These are phyloP conservation scores for Phytophthora megakarya DNA, from an alignment of 352 stramenopile species.

Conservation along the genomic window DNA sequence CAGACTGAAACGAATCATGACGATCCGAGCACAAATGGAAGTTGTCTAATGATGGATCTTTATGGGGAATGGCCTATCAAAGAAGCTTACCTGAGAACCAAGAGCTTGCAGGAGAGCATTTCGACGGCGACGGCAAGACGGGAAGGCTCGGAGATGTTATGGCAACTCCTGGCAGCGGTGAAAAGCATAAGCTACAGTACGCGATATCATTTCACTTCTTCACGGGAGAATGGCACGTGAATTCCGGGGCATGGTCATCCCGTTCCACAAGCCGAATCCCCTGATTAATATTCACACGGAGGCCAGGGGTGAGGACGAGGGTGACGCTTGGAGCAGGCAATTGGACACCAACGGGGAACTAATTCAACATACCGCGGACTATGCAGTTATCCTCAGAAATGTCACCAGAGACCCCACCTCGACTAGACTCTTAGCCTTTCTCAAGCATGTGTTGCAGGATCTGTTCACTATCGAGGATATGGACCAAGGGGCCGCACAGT, in stretches of 20 bases:
- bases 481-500: not conserved
- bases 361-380: not conserved
- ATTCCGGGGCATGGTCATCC: not conserved
- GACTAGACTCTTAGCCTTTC: not conserved
- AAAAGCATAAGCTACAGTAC: not conserved
- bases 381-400: not conserved
- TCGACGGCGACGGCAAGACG: not conserved
- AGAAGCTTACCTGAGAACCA: not conserved
- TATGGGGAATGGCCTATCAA: not conserved
- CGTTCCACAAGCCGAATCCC: not conserved
- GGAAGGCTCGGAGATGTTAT: not conserved
- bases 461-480: not conserved
- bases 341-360: not conserved
- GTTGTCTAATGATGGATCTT: not conserved
- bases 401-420: not conserved
- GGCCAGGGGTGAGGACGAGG: not conserved
- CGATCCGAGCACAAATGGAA: not conserved
- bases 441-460: not conserved
- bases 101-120: not conserved
- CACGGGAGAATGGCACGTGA: not conserved
- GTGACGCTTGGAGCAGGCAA: not conserved
- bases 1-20: not conserved
- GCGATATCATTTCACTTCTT: not conserved
- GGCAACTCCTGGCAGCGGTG: not conserved
- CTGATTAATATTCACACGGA: not conserved